phyloP scores from a whole-genome alignment of 78 protist genomes.

The Chrysochromulina parva region DNA sequence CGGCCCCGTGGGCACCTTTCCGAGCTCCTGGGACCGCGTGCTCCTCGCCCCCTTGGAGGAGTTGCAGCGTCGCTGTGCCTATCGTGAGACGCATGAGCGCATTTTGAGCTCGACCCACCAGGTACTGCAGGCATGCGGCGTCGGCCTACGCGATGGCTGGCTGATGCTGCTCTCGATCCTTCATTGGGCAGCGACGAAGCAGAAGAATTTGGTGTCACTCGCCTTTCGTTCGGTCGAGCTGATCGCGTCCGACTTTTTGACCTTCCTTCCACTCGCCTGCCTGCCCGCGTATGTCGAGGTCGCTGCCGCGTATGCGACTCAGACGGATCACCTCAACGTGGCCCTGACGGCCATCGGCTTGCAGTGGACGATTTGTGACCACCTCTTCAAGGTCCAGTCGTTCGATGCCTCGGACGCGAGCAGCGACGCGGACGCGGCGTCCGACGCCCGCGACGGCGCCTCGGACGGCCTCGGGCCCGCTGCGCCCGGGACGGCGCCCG shows the following conservation, averaged over 20 bases:
- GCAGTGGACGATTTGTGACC: slow-evolving; percentile 1
- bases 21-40: not conserved
- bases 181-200: not conserved
- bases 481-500: not conserved
- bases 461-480: not conserved
- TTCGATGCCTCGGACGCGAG: too few relatives aligned
- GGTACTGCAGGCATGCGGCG: not conserved
- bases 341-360: not conserved
- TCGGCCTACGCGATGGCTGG: not conserved
- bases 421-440: not conserved
- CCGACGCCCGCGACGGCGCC: not conserved
- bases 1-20: too few relatives aligned
- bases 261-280: not conserved
- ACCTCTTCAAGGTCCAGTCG: not conserved
- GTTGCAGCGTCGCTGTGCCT: slow-evolving; percentile 1
- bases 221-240: not conserved
- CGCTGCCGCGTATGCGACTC: not conserved
- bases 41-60: not conserved
- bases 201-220: not conserved
- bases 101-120: not conserved
- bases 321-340: not conserved
- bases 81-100: not conserved
- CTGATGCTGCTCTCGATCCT: not conserved
- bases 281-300: not conserved
- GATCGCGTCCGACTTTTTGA: not conserved